phyloP scores from a whole-genome alignment of 1,284 basidiomycete genomes.

The Stygiomarasmius scandens region DNA sequence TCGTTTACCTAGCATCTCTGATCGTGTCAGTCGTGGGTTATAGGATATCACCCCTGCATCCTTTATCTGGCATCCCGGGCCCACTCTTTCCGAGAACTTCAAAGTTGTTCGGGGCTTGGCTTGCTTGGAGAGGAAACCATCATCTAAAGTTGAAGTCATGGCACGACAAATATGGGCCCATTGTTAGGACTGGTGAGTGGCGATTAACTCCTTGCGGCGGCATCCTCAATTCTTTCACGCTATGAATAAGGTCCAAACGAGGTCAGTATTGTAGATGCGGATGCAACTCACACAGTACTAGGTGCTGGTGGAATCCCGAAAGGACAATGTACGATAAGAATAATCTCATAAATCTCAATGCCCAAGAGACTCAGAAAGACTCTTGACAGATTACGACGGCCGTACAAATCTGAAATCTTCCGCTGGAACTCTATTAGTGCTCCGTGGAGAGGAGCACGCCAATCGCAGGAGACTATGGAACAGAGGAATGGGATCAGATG shows the following conservation, averaged over 20 bases:
- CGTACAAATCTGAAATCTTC: constrained; percentile 15
- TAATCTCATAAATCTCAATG: neutral
- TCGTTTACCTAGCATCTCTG: constrained; percentile 11
- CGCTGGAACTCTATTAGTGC: constrained; percentile 13
- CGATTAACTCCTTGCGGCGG: too few species aligned
- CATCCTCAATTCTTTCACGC: neutral
- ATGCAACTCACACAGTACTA: constrained; percentile 40
- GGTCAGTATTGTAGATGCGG: constrained; percentile 38
- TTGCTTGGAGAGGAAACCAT: constrained; percentile 18
- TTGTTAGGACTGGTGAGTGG: too few species aligned
- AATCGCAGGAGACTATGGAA: constrained; percentile 59
- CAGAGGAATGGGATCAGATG: constrained; percentile 51
- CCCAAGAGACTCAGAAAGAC: neutral
- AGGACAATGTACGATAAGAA: constrained; percentile 42
- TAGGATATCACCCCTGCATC: constrained; percentile 21
- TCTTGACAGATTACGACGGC: constrained; percentile 19
- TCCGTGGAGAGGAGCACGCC: constrained; percentile 38
- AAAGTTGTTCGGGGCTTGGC: constrained; percentile 2
- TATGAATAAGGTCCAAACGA: constrained; percentile 43
- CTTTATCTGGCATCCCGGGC: too few species aligned
- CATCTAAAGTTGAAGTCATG: constrained; percentile 18
- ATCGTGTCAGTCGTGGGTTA: constrained; percentile 31
- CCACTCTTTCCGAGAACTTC: constrained; percentile 5
- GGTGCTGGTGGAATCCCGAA: constrained; percentile 43
- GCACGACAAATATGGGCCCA: neutral